Conservation (phyloP, 2,329 filamentous ascomycete genomes). For the Apiospora kogelbergensis region DNA sequence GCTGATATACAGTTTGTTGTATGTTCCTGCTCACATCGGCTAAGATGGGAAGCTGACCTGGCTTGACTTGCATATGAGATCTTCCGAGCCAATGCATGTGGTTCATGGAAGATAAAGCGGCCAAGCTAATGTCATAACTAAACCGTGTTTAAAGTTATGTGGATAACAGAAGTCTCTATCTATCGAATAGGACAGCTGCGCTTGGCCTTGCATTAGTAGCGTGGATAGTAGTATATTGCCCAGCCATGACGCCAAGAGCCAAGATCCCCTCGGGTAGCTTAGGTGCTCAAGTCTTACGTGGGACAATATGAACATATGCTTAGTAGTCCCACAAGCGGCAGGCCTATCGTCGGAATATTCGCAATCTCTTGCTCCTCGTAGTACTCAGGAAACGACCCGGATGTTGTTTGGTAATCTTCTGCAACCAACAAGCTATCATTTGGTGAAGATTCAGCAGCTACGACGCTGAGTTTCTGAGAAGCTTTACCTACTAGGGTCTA, state of each 20-base stretch:
- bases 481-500: too few species aligned
- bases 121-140: neutral
- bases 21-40: neutral
- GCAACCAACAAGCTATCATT: too few species aligned
- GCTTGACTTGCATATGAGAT: neutral
- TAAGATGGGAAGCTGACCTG: too few species aligned
- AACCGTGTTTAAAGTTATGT: neutral
- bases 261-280: neutral
- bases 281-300: neutral
- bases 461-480: too few species aligned
- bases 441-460: too few species aligned
- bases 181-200: neutral
- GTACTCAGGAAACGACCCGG: too few species aligned
- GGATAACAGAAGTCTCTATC: neutral
- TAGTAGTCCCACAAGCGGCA: too few species aligned
- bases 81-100: neutral
- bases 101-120: neutral
- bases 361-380: neutral
- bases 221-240: neutral
- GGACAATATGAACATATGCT: neutral
- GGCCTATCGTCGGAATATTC: neutral
- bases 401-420: too few species aligned
- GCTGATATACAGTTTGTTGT: neutral
- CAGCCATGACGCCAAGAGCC: neutral
- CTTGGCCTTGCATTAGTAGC: neutral